phyloP scores from a whole-genome alignment of 176 grass and related monocot species.

The Chloris gayana region DNA sequence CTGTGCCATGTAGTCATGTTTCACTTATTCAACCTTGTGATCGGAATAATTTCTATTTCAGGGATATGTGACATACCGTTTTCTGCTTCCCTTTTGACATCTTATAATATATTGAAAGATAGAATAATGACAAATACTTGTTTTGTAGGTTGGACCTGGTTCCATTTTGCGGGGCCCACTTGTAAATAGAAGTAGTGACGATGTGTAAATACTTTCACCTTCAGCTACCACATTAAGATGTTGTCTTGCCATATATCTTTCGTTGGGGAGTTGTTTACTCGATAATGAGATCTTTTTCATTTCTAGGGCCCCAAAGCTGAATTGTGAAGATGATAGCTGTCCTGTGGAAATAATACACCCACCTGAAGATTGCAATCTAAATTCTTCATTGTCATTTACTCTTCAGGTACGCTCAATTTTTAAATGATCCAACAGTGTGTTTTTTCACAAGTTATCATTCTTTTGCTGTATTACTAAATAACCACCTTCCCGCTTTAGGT shows the following conservation, averaged over 20 bases:
- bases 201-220: slow-evolving; percentile 76
- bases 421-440: background rate
- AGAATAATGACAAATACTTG: slow-evolving; percentile 12
- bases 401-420: slow-evolving; percentile 69
- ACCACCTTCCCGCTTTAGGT: slow-evolving; percentile 54
- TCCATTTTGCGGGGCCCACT: slow-evolving; percentile 84
- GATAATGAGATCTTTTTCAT: slow-evolving; percentile 41
- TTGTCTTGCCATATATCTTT: slow-evolving; percentile 29
- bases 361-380: slow-evolving; percentile 99
- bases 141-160: slow-evolving; percentile 95
- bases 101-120: slow-evolving; percentile 9
- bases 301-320: slow-evolving; percentile 88
- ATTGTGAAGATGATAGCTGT: slow-evolving; percentile 82
- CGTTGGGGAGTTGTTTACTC: background rate
- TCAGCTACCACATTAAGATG: slow-evolving; percentile 32
- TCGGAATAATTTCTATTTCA: slow-evolving; percentile 12
- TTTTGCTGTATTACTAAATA: slow-evolving; percentile 7
- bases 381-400: slow-evolving; percentile 94
- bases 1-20: background rate
- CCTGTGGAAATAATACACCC: slow-evolving; percentile 92
- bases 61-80: background rate
- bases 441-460: slow-evolving; percentile 13
- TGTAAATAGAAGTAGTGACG: slow-evolving; percentile 69
- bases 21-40: slow-evolving; percentile 6
- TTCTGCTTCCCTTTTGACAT: slow-evolving; percentile 7